phyloP scores from a whole-genome alignment of 345 rosid genomes.

The Aurinia saxatilis region DNA sequence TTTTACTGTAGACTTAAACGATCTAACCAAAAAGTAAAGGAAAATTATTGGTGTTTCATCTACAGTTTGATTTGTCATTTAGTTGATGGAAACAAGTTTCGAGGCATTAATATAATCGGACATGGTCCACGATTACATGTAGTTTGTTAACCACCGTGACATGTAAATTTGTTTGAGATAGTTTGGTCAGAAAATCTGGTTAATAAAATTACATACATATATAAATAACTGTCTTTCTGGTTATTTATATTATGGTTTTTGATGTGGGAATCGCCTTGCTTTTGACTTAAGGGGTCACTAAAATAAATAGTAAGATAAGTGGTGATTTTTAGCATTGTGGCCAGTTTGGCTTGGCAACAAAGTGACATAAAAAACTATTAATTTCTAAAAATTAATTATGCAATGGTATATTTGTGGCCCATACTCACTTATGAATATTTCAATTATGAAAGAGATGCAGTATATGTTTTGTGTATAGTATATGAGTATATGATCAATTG shows the following conservation, averaged over 20 bases:
- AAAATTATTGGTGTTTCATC: too few species aligned
- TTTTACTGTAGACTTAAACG: not conserved
- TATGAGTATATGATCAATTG: too few species aligned
- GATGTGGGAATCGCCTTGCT: not conserved
- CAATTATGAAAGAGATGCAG: too few species aligned
- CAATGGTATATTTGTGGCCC: conserved; percentile 5
- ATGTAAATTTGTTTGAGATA: too few species aligned
- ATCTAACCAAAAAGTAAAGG: not conserved
- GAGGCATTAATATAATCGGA: too few species aligned
- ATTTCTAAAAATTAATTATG: not conserved
- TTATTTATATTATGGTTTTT: not conserved
- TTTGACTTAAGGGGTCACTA: not conserved
- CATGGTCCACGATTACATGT: too few species aligned
- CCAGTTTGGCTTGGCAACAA: conserved; percentile 8
- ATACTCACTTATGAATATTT: not conserved
- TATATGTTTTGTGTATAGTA: too few species aligned
- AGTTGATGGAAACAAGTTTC: too few species aligned
- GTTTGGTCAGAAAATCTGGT: too few species aligned
- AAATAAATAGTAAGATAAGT: not conserved
- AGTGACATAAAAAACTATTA: not conserved
- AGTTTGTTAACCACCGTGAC: too few species aligned
- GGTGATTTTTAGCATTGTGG: conserved; percentile 4
- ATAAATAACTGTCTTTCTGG: not conserved
- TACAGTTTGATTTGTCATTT: too few species aligned
- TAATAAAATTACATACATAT: too few species aligned